phyloP scores from a whole-genome alignment of 805 yeast species.

The Ogataea henricii region DNA sequence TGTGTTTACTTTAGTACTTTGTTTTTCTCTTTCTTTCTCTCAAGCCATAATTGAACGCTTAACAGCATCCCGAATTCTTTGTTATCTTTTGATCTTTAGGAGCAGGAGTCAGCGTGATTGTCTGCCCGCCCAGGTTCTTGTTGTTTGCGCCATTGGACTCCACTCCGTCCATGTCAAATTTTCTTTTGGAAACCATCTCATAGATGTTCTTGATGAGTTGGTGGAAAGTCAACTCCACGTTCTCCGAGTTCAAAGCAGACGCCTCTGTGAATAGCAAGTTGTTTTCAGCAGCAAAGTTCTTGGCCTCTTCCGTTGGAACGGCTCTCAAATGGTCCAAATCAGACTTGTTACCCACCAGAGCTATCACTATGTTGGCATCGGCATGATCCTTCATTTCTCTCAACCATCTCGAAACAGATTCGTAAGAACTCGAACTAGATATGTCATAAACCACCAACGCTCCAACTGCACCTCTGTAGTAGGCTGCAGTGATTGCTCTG shows the following conservation, averaged over 20 bases:
- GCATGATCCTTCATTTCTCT: constrained; percentile 91
- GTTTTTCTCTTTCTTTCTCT: not conserved
- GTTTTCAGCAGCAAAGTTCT: constrained; percentile 90
- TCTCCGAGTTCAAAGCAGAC: constrained; percentile 89
- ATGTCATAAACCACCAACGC: constrained; percentile 95
- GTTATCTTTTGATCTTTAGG: constrained; percentile 74
- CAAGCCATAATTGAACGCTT: not conserved
- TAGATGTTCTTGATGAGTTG: constrained; percentile 90
- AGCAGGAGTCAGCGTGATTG: constrained; percentile 89
- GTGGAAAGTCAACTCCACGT: constrained; percentile 92
- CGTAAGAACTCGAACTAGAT: constrained; percentile 85
- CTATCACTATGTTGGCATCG: constrained; percentile 92
- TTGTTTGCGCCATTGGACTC: constrained; percentile 37
- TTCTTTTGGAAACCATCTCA: constrained; percentile 92
- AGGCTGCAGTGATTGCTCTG: constrained; percentile 96
- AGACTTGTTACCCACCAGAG: constrained; percentile 87
- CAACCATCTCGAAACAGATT: constrained; percentile 84
- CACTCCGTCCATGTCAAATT: constrained; percentile 80
- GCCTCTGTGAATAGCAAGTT: constrained; percentile 93
- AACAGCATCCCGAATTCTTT: constrained; percentile 72
- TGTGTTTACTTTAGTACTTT: too few species aligned
- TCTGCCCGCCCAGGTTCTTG: constrained; percentile 78
- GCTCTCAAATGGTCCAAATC: constrained; percentile 93
- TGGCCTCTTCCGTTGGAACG: constrained; percentile 97
- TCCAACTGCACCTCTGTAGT: constrained; percentile 97